Percentiles rank a stretch among this genome's conserved stretches.
Conservation (phyloP, 2,329 filamentous ascomycete genomes). For the Rutstroemia sp. region DNA sequence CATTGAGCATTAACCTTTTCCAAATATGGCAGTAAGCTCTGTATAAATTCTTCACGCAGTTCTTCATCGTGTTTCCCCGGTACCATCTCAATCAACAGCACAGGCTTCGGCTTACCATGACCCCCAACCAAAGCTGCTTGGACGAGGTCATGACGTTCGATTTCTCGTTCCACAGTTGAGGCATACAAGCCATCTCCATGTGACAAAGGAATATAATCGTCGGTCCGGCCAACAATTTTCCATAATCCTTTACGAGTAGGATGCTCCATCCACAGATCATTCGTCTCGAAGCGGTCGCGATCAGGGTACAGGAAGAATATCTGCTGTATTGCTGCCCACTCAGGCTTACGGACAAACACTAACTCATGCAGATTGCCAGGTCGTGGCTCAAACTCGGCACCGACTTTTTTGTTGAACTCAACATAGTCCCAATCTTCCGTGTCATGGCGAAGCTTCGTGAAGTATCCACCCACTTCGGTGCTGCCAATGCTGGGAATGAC, state of each 20-base stretch:
- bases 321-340: neutral
- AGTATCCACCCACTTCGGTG: constrained; percentile 1
- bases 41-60: neutral
- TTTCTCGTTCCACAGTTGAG: neutral
- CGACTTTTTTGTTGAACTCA: neutral
- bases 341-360: neutral
- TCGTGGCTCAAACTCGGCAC: neutral
- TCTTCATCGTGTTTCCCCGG: neutral
- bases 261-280: constrained; percentile 11
- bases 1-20: neutral
- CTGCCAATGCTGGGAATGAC: neutral
- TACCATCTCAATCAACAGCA: neutral
- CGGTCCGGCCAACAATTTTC: constrained; percentile 8
- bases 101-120: neutral
- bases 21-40: neutral
- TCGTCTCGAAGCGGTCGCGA: neutral
- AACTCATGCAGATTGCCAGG: neutral
- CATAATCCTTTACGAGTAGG: constrained; percentile 8
- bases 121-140: constrained; percentile 1
- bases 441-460: neutral
- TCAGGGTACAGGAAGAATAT: neutral
- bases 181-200: constrained; percentile 8
- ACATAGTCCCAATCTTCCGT: neutral
- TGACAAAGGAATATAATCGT: constrained; percentile 5
- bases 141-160: constrained; percentile 4